Evolutionary conservation across 2,329 filamentous ascomycete species (phyloP).

Genomic region (Scedosporium minutisporum): DNA sequence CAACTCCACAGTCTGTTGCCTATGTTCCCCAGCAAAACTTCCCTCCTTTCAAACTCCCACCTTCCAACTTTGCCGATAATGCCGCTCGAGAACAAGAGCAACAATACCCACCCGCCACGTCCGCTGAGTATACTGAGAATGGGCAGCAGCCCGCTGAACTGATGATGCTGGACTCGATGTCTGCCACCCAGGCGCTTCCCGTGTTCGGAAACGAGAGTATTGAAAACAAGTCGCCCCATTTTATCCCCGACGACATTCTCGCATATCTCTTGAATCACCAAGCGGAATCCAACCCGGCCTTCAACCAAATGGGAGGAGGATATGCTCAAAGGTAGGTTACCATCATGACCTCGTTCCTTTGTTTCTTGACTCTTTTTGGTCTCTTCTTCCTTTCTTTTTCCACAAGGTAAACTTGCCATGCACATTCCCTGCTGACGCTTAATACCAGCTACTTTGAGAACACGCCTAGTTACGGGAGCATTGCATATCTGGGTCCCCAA

Average conservation of each 20-base stretch:
- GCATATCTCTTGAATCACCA: conserved; percentile 64
- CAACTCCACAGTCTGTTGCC: conserved; percentile 33
- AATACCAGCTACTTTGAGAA: conserved; percentile 41
- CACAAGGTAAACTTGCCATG: conserved; percentile 11
- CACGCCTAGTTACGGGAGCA: conserved; percentile 33
- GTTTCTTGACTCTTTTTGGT: not conserved
- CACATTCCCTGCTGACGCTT: conserved; percentile 9
- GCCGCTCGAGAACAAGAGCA: conserved; percentile 24
- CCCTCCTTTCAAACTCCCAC: conserved; percentile 52
- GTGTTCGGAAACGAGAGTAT: conserved; percentile 79
- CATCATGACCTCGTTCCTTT: not conserved
- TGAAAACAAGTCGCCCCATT: conserved; percentile 72
- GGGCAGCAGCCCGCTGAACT: conserved; percentile 40
- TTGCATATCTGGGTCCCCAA: conserved; percentile 40
- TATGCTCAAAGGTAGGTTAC: not conserved
- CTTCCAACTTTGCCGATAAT: conserved; percentile 45
- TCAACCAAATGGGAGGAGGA: conserved; percentile 1
- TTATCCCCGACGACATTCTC: conserved; percentile 78
- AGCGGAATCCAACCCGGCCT: conserved; percentile 5
- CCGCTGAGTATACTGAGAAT: conserved; percentile 37
- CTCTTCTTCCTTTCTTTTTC: not conserved
- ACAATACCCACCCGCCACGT: conserved; percentile 26
- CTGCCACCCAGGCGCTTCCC: conserved; percentile 61
- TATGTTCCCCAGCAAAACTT: conserved; percentile 55
- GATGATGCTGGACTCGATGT: conserved; percentile 53